Evolutionary conservation across 805 yeast species (phyloP).

Genomic region (Yamadazyma laniorum): DNA sequence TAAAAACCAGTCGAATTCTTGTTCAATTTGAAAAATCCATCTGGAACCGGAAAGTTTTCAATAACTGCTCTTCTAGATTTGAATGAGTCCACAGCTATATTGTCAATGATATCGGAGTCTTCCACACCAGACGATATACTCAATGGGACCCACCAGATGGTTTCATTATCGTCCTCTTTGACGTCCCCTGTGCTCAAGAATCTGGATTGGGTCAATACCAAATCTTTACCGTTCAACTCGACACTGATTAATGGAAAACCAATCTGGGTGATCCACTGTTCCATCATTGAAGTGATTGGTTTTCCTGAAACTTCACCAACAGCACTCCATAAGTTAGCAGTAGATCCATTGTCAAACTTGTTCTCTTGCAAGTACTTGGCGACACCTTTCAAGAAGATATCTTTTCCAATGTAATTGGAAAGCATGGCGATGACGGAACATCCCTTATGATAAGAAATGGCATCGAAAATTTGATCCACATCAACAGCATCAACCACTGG

Average conservation of each 20-base stretch:
- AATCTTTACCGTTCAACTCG: constrained; percentile 29
- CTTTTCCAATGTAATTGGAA: constrained; percentile 66
- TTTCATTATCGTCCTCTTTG: constrained; percentile 52
- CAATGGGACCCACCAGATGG: constrained; percentile 61
- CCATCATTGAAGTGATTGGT: constrained; percentile 60
- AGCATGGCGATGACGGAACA: constrained; percentile 78
- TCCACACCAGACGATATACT: constrained; percentile 26
- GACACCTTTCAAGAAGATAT: constrained; percentile 69
- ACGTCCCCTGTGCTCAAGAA: constrained; percentile 65
- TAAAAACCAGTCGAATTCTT: constrained; percentile 51
- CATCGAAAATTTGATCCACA: constrained; percentile 79
- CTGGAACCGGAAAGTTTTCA: constrained; percentile 20
- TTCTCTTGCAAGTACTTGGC: constrained; percentile 62
- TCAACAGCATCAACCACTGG: constrained; percentile 77
- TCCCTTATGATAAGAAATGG: constrained; percentile 79
- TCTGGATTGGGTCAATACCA: constrained; percentile 54
- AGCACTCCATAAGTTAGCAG: constrained; percentile 71
- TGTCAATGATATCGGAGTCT: not conserved
- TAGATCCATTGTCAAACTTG: constrained; percentile 67
- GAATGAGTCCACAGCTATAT: constrained; percentile 21
- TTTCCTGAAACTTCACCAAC: constrained; percentile 60
- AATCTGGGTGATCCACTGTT: constrained; percentile 67
- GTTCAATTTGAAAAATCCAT: constrained; percentile 46
- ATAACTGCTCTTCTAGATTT: constrained; percentile 20
- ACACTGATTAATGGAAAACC: constrained; percentile 74